phyloP scores from a whole-genome alignment of 148 eudicot species.

The Heliosperma pusillum region DNA sequence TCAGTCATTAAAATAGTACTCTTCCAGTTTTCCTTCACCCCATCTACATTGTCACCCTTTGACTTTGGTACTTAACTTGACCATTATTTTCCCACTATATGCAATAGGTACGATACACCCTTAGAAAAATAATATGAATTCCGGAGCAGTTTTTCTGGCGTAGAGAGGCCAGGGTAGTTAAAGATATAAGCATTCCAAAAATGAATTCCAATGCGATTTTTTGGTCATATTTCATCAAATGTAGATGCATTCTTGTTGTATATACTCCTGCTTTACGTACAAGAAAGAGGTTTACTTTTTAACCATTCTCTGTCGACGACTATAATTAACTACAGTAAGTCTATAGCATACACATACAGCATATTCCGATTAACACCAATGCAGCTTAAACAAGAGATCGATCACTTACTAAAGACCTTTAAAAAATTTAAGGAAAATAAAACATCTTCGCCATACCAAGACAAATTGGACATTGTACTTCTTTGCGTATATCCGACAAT shows the following conservation, averaged over 20 bases:
- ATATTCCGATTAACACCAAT: not conserved
- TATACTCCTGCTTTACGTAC: not conserved
- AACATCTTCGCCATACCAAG: slow-evolving; percentile 43
- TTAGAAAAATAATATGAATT: no score
- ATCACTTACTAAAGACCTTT: not conserved
- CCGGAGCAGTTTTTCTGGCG: not conserved
- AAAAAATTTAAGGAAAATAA: no score
- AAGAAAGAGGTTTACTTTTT: not conserved
- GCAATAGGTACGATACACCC: no score
- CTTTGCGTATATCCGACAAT: slow-evolving; percentile 70
- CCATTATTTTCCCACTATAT: no score
- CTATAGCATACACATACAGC: slow-evolving; percentile 4
- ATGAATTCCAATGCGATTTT: not conserved
- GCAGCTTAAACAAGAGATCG: not conserved
- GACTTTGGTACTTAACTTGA: no score
- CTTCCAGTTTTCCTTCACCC: no score
- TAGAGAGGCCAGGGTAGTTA: not conserved
- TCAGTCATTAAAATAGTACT: no score
- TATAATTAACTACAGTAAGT: not conserved
- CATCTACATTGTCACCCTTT: no score
- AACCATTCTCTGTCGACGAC: slow-evolving; percentile 4
- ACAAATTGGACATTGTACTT: slow-evolving; percentile 90
- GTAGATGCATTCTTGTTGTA: not conserved
- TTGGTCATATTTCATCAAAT: not conserved
- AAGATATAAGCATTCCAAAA: not conserved